Percentiles rank a stretch among this genome's conserved stretches.
Conservation (phyloP, 2,329 filamentous ascomycete genomes). For the Xylariaceae sp. region DNA sequence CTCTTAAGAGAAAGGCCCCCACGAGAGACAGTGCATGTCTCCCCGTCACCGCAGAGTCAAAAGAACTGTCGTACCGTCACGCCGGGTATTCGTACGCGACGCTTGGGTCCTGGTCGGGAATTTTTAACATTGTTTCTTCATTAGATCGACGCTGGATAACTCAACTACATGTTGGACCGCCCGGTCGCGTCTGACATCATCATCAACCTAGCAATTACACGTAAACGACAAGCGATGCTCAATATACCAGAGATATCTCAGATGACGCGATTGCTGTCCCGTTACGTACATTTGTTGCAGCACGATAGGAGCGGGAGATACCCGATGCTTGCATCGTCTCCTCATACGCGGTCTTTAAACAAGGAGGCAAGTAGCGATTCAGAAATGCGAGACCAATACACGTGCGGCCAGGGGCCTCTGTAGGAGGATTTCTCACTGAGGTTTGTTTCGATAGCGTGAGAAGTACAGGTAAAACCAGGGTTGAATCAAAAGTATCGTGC, state of each 20-base stretch:
- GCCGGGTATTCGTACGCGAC: constrained; percentile 20
- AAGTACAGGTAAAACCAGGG: not conserved
- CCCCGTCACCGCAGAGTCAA: not conserved
- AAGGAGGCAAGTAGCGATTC: constrained; percentile 11
- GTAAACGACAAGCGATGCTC: not conserved
- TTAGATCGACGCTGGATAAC: not conserved
- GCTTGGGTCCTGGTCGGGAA: constrained; percentile 9
- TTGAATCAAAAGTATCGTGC: too few species aligned
- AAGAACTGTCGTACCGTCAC: constrained; percentile 17
- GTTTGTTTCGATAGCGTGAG: constrained; percentile 17
- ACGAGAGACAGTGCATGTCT: not conserved
- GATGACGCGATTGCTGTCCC: not conserved
- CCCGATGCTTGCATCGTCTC: too few species aligned
- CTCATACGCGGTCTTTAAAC: not conserved
- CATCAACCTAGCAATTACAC: constrained; percentile 4
- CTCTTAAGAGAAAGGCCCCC: too few species aligned
- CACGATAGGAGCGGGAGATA: constrained; percentile 1
- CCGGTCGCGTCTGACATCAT: constrained; percentile 3
- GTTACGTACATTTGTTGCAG: constrained; percentile 1
- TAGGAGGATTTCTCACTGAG: constrained; percentile 17
- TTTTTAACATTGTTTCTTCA: constrained; percentile 4
- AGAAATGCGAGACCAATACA: constrained; percentile 22
- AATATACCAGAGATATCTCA: not conserved
- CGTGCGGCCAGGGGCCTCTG: constrained; percentile 25
- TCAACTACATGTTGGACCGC: constrained; percentile 1